phyloP scores from a whole-genome alignment of 441 rosid species.

The Omphalea diandra region DNA sequence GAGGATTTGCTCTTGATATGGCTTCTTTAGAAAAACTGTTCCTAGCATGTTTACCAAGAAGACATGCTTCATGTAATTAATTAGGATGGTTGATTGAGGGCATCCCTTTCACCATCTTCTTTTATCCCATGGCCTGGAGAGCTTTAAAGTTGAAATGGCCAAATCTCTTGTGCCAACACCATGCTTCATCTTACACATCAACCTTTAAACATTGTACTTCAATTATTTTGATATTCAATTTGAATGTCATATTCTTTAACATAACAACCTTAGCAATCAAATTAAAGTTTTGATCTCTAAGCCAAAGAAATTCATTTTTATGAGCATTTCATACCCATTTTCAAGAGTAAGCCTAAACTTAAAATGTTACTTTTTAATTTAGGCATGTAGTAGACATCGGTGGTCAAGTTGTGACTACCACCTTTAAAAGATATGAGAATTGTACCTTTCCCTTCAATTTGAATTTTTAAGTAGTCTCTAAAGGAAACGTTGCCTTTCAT shows the following conservation, averaged over 20 bases:
- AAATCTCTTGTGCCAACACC: background rate
- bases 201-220: background rate
- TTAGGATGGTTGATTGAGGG: background rate
- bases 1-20: background rate
- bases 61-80: background rate
- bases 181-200: background rate
- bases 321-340: background rate
- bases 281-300: slow-evolving; percentile 1
- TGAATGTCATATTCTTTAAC: background rate
- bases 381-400: background rate
- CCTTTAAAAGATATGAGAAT: background rate
- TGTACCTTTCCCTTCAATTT: background rate
- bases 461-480: background rate
- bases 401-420: background rate
- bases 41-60: background rate
- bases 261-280: background rate
- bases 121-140: background rate
- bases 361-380: background rate
- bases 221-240: background rate
- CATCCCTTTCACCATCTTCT: background rate
- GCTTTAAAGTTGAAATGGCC: background rate
- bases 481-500: background rate
- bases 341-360: background rate
- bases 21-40: background rate
- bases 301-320: background rate